These are phyloP conservation scores for Colletotrichum coccodes DNA, from an alignment of 2,329 filamentous ascomycete species.

Conservation along the genomic window DNA sequence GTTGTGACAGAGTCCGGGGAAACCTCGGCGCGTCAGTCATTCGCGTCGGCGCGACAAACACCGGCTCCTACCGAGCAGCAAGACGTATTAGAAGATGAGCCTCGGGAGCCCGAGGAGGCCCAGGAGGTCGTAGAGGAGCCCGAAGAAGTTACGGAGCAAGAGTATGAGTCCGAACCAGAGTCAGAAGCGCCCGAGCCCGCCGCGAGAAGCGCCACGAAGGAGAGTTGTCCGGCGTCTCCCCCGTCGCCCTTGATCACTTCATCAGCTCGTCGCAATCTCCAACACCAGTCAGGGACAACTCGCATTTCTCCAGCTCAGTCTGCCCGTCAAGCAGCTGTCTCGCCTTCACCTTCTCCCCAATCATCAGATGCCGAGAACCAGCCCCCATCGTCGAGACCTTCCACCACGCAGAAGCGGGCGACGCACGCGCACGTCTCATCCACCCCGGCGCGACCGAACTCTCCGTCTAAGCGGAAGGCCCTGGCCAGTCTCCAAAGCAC, in stretches of 20 bases:
- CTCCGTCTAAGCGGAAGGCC: conserved; percentile 71
- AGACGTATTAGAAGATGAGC: not conserved
- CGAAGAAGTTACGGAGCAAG: not conserved
- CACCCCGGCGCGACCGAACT: conserved; percentile 51
- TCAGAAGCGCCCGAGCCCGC: conserved; percentile 26
- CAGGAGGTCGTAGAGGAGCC: conserved; percentile 2
- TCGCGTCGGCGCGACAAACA: conserved; percentile 31
- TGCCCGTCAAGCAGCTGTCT: conserved; percentile 63
- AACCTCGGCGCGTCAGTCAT: conserved; percentile 17
- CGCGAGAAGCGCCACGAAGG: conserved; percentile 34
- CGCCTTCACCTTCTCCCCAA: conserved; percentile 76
- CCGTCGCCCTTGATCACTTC: conserved; percentile 33
- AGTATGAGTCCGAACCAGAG: conserved; percentile 16
- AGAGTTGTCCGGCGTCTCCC: conserved; percentile 41
- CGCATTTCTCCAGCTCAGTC: conserved; percentile 54
- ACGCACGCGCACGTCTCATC: conserved; percentile 56
- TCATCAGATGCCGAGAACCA: conserved; percentile 85
- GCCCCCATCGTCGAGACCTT: conserved; percentile 74
- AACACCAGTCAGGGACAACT: conserved; percentile 52
- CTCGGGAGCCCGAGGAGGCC: not conserved
- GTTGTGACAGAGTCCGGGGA: conserved; percentile 28
- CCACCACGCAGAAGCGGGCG: conserved; percentile 57
- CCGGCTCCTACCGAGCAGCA: conserved; percentile 19
- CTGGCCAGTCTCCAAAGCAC: conserved; percentile 66
- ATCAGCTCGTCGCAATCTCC: conserved; percentile 43